Base-by-base conservation (phyloP, 1,139 yeast species). In the Yamadazyma buinensis region DNA sequence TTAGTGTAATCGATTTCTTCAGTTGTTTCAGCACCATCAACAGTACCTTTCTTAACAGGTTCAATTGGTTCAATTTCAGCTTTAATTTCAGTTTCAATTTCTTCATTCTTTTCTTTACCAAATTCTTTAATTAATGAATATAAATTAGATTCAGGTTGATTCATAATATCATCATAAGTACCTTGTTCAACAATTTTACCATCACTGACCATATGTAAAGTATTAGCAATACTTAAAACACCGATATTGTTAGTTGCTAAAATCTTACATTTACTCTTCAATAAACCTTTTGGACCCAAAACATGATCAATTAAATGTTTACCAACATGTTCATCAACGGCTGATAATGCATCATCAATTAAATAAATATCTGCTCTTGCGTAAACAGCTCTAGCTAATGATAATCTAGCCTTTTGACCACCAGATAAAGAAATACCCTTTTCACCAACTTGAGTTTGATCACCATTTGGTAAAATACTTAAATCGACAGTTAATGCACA, bases 351-450 rank as follows among this genome's bases (percentile, higher is more conserved):
- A 52, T 55, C 98, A 59, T 92, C 98, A 39, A 92, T 64, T 37
- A 92, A 67, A 55, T 87, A 90, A 23, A 90, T 80, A 56, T 92
- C 97, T 3, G 97, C 95, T 48, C 97, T 77, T 2, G 97, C 80
- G 58, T 92, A 92, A 7, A 92, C 97, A 18, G 97, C 96, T 58
- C 98, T 77, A 2, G 97, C 97, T 42, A 92, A 72, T 2, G 95
- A 80, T 34, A 92, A 66, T 60, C 98, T 80, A 1, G 97, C 97
- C 67, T 90, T 92, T 60, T 92, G 97, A 30, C 98, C 98, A 40
- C 98, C 98, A 32, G 96, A 86, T 38, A 92, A 69, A 11, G 97
- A 86, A 38, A 92, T 87, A 49, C 98, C 98, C 64, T 90, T 92
- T 62, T 92, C 98, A 44, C 98, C 98, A 33, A 92, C 97, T 51